Conservation (phyloP, 345 rosid species). For the Citrus mangshanensis region DNA sequence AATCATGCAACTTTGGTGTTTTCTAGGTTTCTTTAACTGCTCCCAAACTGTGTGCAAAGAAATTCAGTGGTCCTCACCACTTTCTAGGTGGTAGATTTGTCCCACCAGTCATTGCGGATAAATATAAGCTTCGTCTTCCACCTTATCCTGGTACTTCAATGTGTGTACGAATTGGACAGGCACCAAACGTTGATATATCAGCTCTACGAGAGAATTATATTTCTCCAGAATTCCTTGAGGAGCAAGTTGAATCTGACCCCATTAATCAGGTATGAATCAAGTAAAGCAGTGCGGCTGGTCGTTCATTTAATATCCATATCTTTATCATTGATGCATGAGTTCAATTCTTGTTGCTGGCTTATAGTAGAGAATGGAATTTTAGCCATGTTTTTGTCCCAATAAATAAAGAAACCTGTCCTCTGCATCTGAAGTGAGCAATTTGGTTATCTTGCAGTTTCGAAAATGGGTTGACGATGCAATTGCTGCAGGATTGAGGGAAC, state of each 20-base stretch:
- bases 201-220: conserved; percentile 83
- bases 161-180: conserved; percentile 92
- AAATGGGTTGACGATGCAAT: conserved; percentile 92
- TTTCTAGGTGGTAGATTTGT: conserved; percentile 96
- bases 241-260: conserved; percentile 69
- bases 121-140: conserved; percentile 76
- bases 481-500: conserved; percentile 69
- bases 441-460: conserved; percentile 48
- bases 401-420: background rate
- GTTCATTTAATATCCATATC: background rate
- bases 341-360: background rate
- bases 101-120: conserved; percentile 68
- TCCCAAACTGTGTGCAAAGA: conserved; percentile 86
- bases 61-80: conserved; percentile 78
- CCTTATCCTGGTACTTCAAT: conserved; percentile 84
- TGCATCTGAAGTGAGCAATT: background rate
- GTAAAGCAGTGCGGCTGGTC: background rate
- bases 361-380: background rate
- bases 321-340: background rate
- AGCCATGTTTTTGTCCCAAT: background rate
- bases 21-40: conserved; percentile 94
- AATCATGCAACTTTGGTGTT: conserved; percentile 22
- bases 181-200: conserved; percentile 74
- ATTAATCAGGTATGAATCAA: conserved; percentile 58
- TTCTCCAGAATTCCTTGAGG: conserved; percentile 82